Percentiles rank a stretch among this genome's conserved stretches.
Evolutionary conservation across 768 basidiomycete species (phyloP).

Genomic region (Boletus pseudopeckii): DNA sequence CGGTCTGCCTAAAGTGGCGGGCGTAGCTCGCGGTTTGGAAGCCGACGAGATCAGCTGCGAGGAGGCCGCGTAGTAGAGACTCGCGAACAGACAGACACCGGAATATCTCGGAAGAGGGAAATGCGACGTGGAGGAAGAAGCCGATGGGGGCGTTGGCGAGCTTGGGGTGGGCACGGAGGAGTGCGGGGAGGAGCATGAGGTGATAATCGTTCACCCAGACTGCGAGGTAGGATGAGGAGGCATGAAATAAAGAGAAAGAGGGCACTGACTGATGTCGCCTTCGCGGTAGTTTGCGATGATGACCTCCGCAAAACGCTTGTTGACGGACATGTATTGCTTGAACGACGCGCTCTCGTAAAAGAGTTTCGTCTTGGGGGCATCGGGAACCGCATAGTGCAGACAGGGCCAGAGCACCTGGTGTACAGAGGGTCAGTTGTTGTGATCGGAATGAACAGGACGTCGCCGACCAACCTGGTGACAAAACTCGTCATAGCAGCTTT

Average conservation of each 20-base stretch:
- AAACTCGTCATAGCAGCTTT: constrained; percentile 79
- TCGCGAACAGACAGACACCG: constrained; percentile 80
- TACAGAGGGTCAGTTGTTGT: constrained; percentile 14
- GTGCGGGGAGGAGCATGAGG: constrained; percentile 84
- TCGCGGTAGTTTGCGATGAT: constrained; percentile 79
- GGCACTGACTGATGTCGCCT: constrained; percentile 70
- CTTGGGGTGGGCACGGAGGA: constrained; percentile 64
- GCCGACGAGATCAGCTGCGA: constrained; percentile 90
- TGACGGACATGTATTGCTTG: constrained; percentile 85
- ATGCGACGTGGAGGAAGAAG: constrained; percentile 97
- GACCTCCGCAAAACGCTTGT: constrained; percentile 82
- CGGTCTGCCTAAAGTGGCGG: constrained; percentile 82
- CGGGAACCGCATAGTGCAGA: constrained; percentile 82
- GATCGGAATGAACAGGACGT: neutral
- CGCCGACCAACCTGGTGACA: constrained; percentile 64
- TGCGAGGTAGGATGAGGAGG: constrained; percentile 16
- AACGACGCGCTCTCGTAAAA: constrained; percentile 80
- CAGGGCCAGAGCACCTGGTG: constrained; percentile 76
- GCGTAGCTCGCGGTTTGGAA: constrained; percentile 88
- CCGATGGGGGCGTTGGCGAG: constrained; percentile 49
- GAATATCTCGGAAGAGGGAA: constrained; percentile 95
- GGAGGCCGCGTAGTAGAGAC: constrained; percentile 78
- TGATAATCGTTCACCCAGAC: constrained; percentile 96
- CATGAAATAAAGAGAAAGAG: neutral
- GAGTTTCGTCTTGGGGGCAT: constrained; percentile 79